A percentile compares a stretch with the other conserved stretches of the same genome.
These are phyloP conservation scores for Fusarium mexicanum DNA, from an alignment of 2,329 filamentous ascomycete species.

Conservation along the genomic window DNA sequence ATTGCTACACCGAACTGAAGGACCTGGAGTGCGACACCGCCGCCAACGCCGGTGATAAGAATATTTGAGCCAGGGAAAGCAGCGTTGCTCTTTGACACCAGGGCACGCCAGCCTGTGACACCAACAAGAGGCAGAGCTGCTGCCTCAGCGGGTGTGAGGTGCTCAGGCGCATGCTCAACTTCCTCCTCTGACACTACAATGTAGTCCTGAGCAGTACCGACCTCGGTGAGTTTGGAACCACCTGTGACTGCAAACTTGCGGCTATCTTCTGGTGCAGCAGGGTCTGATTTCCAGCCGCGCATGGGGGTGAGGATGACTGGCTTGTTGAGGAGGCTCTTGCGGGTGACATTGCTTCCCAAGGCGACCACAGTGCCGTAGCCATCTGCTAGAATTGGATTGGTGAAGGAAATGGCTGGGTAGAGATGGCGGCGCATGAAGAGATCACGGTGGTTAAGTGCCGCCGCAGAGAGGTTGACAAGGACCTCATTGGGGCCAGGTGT, in stretches of 20 bases:
- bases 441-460: constrained; percentile 93
- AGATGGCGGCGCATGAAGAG: constrained; percentile 93
- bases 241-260: constrained; percentile 72
- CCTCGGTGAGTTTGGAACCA: constrained; percentile 66
- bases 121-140: constrained; percentile 88
- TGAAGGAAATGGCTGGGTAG: constrained; percentile 86
- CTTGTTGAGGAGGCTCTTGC: constrained; percentile 62
- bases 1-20: constrained; percentile 81
- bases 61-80: constrained; percentile 75
- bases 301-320: constrained; percentile 82
- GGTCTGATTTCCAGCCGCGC: constrained; percentile 77
- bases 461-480: constrained; percentile 78
- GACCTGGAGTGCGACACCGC: constrained; percentile 86
- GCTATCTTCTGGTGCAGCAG: constrained; percentile 76
- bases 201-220: constrained; percentile 80
- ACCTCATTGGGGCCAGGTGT: constrained; percentile 73
- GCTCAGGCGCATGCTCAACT: constrained; percentile 77
- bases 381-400: constrained; percentile 82
- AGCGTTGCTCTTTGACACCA: constrained; percentile 80
- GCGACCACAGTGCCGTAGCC: constrained; percentile 79
- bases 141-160: constrained; percentile 77
- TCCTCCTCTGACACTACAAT: constrained; percentile 75
- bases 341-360: constrained; percentile 61
- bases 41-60: constrained; percentile 90
- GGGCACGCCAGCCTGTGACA: constrained; percentile 86